Base-by-base conservation (phyloP, 441 rosid genomes). In the Erodium chrysanthum region DNA sequence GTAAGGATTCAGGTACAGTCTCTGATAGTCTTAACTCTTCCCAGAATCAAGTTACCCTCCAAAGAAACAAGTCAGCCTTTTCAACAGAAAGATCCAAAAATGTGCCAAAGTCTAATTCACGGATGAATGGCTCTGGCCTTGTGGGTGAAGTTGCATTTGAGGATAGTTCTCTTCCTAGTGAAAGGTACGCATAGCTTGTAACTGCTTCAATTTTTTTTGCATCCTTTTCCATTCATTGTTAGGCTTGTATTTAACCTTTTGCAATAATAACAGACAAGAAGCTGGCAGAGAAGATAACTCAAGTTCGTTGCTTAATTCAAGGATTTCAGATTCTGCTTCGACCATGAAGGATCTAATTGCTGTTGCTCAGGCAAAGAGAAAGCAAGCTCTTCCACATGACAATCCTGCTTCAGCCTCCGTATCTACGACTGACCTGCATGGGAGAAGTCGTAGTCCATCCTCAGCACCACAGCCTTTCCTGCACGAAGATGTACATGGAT, bases 291-390 rank as follows among this genome's bases (percentile, higher is more conserved):
- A 86, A 76, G 90, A 82, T 64, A 78, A 79, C 74, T 69, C 60
- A 70, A 69, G 70, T 71, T 78, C 77, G 33, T 67, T 85, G 66
- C 66, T 66, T 50, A 84, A 75, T 74, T 77, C 85, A 64, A 90
- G 68, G 77, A 84, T 86, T 69, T 81, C 87, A 37, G 96, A 92
- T 73, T 83, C 93, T 61, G 77, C 73, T 73, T 67, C 66, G 71
- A 88, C 99, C 59, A 86, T 96, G 96, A 92, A 89, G 88, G 76
- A 85, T 85, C 88, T 96, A 65, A 89, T 96, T 80, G 99, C 99
- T 40, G 97, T 96, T 67, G 99, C 99, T 44, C 98, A 86, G 75
- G 99, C 96, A 59, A 96, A 96, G 84, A 85, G 97, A 79, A 87
- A 73, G 81, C 84, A 80, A 77, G 96, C 96, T 35, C 40, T 5